These are phyloP conservation scores for Lyophyllum shimeji DNA, from an alignment of 768 basidiomycete species.

Conservation along the genomic window DNA sequence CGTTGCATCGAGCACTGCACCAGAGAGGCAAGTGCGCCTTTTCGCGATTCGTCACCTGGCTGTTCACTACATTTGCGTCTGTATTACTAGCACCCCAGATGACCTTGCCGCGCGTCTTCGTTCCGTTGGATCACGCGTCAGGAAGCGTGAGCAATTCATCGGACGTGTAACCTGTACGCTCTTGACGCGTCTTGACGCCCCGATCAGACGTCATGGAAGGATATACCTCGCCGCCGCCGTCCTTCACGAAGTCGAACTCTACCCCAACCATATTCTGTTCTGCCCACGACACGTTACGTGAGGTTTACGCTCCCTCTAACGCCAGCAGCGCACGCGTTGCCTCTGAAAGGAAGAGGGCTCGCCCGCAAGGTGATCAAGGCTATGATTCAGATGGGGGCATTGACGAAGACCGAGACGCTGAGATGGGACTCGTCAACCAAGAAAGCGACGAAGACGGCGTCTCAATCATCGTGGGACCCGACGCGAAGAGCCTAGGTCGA, in stretches of 20 bases:
- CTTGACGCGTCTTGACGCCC: slow-evolving; percentile 26
- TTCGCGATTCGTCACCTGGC: background rate
- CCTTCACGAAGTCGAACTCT: slow-evolving; percentile 40
- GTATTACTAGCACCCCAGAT: slow-evolving; percentile 41
- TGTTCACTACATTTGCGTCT: background rate
- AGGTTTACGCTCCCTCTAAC: slow-evolving; percentile 32
- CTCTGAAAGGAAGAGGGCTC: slow-evolving; percentile 36
- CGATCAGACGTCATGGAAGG: slow-evolving; percentile 60
- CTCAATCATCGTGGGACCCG: slow-evolving; percentile 7
- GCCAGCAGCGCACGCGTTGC: slow-evolving; percentile 11
- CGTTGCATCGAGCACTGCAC: slow-evolving; percentile 12
- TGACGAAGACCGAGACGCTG: slow-evolving; percentile 15
- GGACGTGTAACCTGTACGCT: background rate
- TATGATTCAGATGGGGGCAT: slow-evolving; percentile 28
- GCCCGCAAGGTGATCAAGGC: slow-evolving; percentile 28
- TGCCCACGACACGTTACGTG: slow-evolving; percentile 54
- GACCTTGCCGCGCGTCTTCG: slow-evolving; percentile 57
- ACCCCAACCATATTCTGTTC: slow-evolving; percentile 49
- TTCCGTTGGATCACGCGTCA: slow-evolving; percentile 54
- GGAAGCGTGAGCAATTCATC: slow-evolving; percentile 50
- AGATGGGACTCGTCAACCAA: slow-evolving; percentile 9
- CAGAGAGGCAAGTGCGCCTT: slow-evolving; percentile 13
- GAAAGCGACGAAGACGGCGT: slow-evolving; percentile 15
- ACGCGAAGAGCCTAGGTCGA: slow-evolving; percentile 13
- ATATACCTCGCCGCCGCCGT: slow-evolving; percentile 41